Evolutionary conservation across 2,329 filamentous ascomycete genomes (phyloP), one percentile per base, ranked within the genome.

Genomic region (Pseudogymnoascus sp.): DNA sequence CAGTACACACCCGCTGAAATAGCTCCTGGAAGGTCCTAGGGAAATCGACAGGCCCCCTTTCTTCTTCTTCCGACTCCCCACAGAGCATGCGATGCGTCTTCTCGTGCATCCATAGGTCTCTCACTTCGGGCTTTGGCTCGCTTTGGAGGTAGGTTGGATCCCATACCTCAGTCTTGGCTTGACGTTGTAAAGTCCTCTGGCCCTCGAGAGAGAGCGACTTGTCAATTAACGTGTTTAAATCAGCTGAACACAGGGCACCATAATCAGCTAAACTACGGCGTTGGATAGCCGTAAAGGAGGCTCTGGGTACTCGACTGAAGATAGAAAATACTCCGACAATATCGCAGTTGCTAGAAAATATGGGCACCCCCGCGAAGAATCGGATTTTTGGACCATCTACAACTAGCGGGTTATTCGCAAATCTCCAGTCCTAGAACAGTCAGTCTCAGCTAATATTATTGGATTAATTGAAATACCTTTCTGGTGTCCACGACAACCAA

Each of bases 351-450:
- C 66, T 58, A 31, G 70, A 69, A 12, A 74, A 63, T 37, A 76
- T 66, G 6, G 74, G 74, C 23, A 72, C 72, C 10, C 70, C 74
- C n/a, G 72, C 73, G 43, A 74, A 75, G 62, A 76, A 76, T 4
- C 72, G 69, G 43, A 75, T 72, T 4, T 69, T 62, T 19, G 71
- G 68, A 6, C 60, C 60, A 4, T 61, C 64, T 19, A 60, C 63
- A 1, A 74, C 70, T 3, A 74, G 67, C 1, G 72, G 73, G 38
- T 73, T 73, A 8, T 65, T 65, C 33, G 63, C 62, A 45, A 76
- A 74, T 41, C 74, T 69, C 74, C 74, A 76, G 61, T 76, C 74
- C 72, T 74, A 59, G 38, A 59, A 39, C 4, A 29, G 35, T 39
- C 19, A 39, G 38, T 26, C 4, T 61, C 11, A 16, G 52, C 21